These are phyloP conservation scores for Periconia macrospinosa DNA, from an alignment of 2,329 filamentous ascomycete genomes.

Conservation along the genomic window DNA sequence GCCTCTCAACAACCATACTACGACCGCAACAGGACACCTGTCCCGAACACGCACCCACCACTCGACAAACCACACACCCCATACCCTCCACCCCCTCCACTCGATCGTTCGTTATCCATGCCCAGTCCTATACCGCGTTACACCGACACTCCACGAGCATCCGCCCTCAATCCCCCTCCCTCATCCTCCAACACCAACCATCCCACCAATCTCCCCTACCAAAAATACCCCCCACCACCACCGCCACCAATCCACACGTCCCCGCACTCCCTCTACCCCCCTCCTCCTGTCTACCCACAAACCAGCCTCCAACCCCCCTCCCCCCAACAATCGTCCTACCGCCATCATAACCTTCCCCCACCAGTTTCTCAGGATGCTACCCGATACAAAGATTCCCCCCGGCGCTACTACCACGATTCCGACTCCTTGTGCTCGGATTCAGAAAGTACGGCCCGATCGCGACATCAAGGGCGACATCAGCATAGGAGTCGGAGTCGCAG, in stretches of 20 bases:
- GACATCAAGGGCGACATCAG: not conserved
- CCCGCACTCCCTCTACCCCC: constrained; percentile 6
- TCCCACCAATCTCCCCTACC: constrained; percentile 7
- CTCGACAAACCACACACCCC: constrained; percentile 26
- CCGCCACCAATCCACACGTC: constrained; percentile 3
- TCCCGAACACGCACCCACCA: constrained; percentile 15
- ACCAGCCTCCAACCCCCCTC: not conserved
- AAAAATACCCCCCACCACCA: constrained; percentile 1
- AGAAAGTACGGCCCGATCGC: constrained; percentile 15
- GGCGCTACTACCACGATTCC: constrained; percentile 8
- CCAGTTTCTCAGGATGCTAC: not conserved
- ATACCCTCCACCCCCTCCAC: constrained; percentile 20
- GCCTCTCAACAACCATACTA: constrained; percentile 5
- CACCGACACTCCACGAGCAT: constrained; percentile 14
- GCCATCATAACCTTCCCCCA: not conserved
- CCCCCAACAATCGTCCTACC: constrained; percentile 8
- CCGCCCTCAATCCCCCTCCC: constrained; percentile 4
- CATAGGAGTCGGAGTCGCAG: not conserved
- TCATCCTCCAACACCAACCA: not conserved
- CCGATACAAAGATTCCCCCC: not conserved
- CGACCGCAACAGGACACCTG: constrained; percentile 31
- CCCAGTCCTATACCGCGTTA: constrained; percentile 18
- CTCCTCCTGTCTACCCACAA: constrained; percentile 1
- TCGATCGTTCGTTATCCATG: constrained; percentile 31
- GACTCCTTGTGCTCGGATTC: constrained; percentile 27